phyloP scores from a whole-genome alignment of 768 basidiomycete genomes.

The Clavulina sp. region DNA sequence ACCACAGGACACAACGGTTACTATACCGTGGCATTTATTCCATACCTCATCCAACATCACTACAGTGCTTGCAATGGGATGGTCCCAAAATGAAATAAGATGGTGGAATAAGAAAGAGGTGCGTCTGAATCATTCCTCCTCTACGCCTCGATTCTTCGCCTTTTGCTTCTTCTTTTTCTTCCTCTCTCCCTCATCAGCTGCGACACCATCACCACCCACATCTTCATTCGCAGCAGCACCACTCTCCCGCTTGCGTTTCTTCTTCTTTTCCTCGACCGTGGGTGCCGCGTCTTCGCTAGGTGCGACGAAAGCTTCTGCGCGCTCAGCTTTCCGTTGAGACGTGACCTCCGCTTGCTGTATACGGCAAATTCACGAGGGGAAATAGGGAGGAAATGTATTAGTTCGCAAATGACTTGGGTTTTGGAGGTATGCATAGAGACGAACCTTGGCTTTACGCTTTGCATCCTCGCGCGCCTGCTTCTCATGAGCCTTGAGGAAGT shows the following conservation, averaged over 20 bases:
- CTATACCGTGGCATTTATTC: too few species aligned
- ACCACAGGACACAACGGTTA: too few species aligned
- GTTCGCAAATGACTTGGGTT: neutral
- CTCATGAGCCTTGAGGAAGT: slow-evolving; percentile 86
- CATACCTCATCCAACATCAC: too few species aligned
- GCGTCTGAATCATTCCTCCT: too few species aligned
- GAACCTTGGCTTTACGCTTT: slow-evolving; percentile 59
- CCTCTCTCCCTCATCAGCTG: slow-evolving; percentile 10
- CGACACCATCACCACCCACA: too few species aligned
- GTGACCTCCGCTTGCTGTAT: slow-evolving; percentile 61
- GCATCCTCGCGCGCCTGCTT: slow-evolving; percentile 61
- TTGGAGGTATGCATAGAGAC: neutral
- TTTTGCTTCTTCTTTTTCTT: slow-evolving; percentile 26
- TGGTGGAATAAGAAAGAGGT: too few species aligned
- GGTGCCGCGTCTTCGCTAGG: slow-evolving; percentile 62
- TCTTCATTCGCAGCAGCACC: slow-evolving; percentile 13
- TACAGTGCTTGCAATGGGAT: too few species aligned
- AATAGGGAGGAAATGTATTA: neutral
- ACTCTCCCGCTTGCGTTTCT: slow-evolving; percentile 31
- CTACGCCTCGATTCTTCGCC: too few species aligned
- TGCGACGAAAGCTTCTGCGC: slow-evolving; percentile 76
- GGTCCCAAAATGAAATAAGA: too few species aligned
- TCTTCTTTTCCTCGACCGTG: slow-evolving; percentile 56
- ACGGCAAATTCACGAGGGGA: neutral
- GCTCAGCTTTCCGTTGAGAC: slow-evolving; percentile 53